Evolutionary conservation across 202 grass and related monocot genomes (phyloP).

Genomic region (Brachypodium distachyon): DNA sequence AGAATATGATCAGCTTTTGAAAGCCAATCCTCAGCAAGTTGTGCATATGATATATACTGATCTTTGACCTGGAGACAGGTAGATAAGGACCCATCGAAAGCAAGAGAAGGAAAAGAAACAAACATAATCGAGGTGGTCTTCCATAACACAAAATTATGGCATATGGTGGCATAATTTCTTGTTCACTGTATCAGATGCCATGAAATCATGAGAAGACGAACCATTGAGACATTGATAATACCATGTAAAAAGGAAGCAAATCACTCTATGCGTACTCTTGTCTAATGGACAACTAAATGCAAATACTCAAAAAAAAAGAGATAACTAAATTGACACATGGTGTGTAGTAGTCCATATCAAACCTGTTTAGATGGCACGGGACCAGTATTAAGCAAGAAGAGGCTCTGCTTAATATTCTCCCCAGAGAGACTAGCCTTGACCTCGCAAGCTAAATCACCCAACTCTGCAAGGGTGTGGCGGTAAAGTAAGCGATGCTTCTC

Average conservation of each 20-base stretch:
- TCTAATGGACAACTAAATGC: conserved; percentile 4
- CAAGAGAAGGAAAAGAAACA: conserved; percentile 7
- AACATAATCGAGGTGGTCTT: background rate
- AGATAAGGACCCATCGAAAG: conserved; percentile 6
- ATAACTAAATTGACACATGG: background rate
- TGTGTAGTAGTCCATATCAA: conserved; percentile 2
- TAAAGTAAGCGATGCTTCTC: conserved; percentile 76
- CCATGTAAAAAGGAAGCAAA: background rate
- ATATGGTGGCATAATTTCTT: background rate
- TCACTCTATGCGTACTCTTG: background rate
- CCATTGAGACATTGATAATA: background rate
- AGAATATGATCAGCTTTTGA: conserved; percentile 63
- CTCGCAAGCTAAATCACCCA: conserved; percentile 56
- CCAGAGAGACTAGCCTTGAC: conserved; percentile 5
- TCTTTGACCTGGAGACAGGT: conserved; percentile 51
- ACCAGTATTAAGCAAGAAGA: background rate
- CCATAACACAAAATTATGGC: background rate
- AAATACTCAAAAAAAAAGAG: background rate
- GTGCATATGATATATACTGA: conserved; percentile 37
- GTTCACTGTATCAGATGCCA: background rate
- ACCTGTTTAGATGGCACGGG: conserved; percentile 29
- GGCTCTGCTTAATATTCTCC: conserved; percentile 23
- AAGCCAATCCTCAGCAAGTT: conserved; percentile 85
- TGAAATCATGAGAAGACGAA: conserved; percentile 16
- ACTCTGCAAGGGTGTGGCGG: conserved; percentile 85